Evolutionary conservation across 1,284 basidiomycete genomes (phyloP), one percentile per base, ranked within the genome.

Genomic region (Malassezia yamatoensis): DNA sequence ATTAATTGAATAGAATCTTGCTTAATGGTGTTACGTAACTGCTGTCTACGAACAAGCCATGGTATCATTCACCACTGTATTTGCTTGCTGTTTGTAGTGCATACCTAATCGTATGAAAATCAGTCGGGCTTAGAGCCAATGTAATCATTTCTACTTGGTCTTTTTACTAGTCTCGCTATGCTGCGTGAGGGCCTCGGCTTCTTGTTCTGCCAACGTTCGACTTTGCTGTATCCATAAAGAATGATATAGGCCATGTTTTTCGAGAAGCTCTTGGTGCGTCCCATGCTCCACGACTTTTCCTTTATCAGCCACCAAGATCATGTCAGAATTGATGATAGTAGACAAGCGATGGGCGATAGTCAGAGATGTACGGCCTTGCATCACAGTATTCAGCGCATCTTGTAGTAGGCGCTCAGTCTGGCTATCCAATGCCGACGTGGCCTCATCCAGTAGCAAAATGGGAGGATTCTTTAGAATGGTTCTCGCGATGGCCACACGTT

Each of bases 391-490:
- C 38, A 74, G 61, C 16, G 70, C 72, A 15, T 57, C 55, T 53
- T 73, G 72, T 20, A 74, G 55, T 43, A 61, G 61, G 33, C 67
- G 64, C 58, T 74, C 72, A 12, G 70, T 74, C 6, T 66, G 62
- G 32, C 64, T 65, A 60, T 74, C 72, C 6, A 74, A 61, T 13
- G 72, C 84, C 82, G 12, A 85, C 1, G 70, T 87, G 12, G 86
- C 86, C 76, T 88, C 87, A 72, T 90, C 89, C 47, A 90, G 73
- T 13, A 90, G 78, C 39, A 91, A 75, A 53, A 90, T 83, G 6
- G 87, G 86, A 15, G 90, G 86, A 68, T 86, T 86, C 77, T 91
- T 91, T 53, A 88, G 77, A 46, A 93, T 79, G 2, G 88, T 89
- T 48, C 88, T 80, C 0, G 90, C 88, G 66, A 94, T 85, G 11